These are phyloP conservation scores for Asterionellopsis glacialis DNA, from an alignment of 108 stramenopile genomes.

Conservation along the genomic window DNA sequence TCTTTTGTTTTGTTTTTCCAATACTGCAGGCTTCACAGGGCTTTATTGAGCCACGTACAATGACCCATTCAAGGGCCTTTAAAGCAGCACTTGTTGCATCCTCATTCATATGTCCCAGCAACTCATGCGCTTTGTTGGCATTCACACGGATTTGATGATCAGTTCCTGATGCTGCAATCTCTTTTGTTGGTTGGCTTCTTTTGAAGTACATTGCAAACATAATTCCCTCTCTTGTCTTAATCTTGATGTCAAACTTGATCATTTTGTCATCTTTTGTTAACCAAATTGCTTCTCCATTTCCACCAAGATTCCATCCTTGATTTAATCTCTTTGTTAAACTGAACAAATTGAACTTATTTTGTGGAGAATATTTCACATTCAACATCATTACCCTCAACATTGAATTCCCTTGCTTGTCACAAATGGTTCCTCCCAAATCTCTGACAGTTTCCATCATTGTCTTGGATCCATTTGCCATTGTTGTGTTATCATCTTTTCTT, in stretches of 20 bases:
- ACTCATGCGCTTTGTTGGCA: conserved; percentile 17
- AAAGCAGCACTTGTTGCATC: conserved; percentile 9
- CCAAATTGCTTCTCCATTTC: conserved; percentile 15
- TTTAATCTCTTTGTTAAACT: conserved; percentile 15
- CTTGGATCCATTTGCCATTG: conserved; percentile 1
- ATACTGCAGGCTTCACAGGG: conserved; percentile 21
- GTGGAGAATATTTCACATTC: conserved; percentile 5
- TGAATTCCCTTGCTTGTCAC: neutral
- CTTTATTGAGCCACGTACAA: conserved; percentile 13
- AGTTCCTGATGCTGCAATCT: neutral
- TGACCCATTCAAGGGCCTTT: conserved; percentile 12
- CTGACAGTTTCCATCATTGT: neutral
- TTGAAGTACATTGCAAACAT: conserved; percentile 19
- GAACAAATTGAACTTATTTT: conserved; percentile 10
- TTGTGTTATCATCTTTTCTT: neutral
- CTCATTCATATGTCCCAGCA: conserved; percentile 20
- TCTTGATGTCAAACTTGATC: conserved; percentile 30
- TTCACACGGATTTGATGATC: conserved; percentile 3
- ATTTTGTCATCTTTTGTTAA: conserved; percentile 13
- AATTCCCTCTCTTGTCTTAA: conserved; percentile 12
- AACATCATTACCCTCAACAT: neutral
- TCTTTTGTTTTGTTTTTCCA: conserved; percentile 20
- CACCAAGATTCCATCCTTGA: conserved; percentile 23
- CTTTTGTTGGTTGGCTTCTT: neutral
- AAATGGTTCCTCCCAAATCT: neutral